These are phyloP conservation scores for Arachnopeziza araneosa DNA, from an alignment of 2,329 filamentous ascomycete genomes.

Conservation along the genomic window DNA sequence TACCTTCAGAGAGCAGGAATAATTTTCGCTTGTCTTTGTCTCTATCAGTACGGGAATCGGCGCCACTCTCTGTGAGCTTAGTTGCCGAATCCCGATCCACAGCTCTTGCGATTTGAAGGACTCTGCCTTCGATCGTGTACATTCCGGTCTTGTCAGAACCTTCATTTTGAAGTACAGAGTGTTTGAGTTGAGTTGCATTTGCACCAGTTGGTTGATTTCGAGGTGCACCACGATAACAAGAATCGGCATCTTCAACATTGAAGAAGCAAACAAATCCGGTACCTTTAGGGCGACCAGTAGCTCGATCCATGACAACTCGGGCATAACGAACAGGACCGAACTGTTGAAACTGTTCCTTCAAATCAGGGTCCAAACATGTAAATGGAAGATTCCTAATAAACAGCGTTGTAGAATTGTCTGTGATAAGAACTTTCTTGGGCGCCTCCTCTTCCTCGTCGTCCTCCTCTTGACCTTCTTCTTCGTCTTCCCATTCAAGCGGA, in stretches of 20 bases:
- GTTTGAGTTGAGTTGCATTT: slow-evolving; percentile 49
- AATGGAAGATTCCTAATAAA: slow-evolving; percentile 96
- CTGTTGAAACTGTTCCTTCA: slow-evolving; percentile 79
- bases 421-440: slow-evolving; percentile 35
- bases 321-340: slow-evolving; percentile 91
- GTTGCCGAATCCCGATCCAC: slow-evolving; percentile 78
- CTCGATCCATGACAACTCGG: slow-evolving; percentile 79
- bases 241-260: slow-evolving; percentile 65
- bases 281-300: slow-evolving; percentile 80
- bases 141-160: slow-evolving; percentile 72
- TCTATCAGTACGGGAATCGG: slow-evolving; percentile 53
- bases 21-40: slow-evolving; percentile 88
- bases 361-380: slow-evolving; percentile 72
- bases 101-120: slow-evolving; percentile 77
- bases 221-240: slow-evolving; percentile 72
- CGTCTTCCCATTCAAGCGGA: slow-evolving; percentile 36
- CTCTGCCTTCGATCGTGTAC: slow-evolving; percentile 86
- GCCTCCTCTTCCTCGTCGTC: slow-evolving; percentile 34
- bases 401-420: slow-evolving; percentile 69
- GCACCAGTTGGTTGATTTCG: slow-evolving; percentile 41
- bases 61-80: slow-evolving; percentile 66
- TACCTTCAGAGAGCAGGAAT: slow-evolving; percentile 83
- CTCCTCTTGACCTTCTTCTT: slow-evolving; percentile 41
- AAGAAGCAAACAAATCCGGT: slow-evolving; percentile 96
- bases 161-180: slow-evolving; percentile 85